A percentile compares a stretch with the other conserved stretches of the same genome.
Conservation (phyloP, 352 stramenopile species). For the Halophytophthora polymorphica region DNA sequence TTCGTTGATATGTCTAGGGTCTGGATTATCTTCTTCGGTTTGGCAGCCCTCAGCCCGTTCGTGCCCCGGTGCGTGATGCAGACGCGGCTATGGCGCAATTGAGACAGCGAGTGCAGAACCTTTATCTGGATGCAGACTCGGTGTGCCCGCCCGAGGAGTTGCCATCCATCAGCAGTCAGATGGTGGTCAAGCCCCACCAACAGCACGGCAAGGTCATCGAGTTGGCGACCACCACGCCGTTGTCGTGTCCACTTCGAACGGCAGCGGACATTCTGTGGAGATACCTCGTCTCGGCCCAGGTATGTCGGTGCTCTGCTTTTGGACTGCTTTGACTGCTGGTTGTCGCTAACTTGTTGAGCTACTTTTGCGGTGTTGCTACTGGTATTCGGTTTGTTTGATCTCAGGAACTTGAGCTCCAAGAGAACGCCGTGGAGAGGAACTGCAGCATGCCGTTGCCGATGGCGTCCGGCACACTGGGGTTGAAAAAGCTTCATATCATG, state of each 20-base stretch:
- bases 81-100: conserved; percentile 22
- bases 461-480: conserved; percentile 2
- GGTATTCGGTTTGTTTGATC: conserved; percentile 7
- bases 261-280: conserved; percentile 17
- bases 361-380: background rate
- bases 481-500: conserved; percentile 32
- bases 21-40: conserved; percentile 10
- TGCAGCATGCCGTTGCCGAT: conserved; percentile 20
- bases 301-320: conserved; percentile 16
- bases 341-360: background rate
- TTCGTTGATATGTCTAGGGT: too few relatives aligned
- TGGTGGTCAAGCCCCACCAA: conserved; percentile 6
- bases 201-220: conserved; percentile 10
- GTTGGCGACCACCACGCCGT: conserved; percentile 13
- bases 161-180: conserved; percentile 8
- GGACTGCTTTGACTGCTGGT: background rate
- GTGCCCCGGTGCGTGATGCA: conserved; percentile 2
- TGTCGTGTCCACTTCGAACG: conserved; percentile 16
- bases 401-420: conserved; percentile 8
- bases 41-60: background rate
- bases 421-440: conserved; percentile 25
- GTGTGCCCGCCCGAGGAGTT: background rate
- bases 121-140: conserved; percentile 10
- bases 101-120: conserved; percentile 15
- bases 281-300: conserved; percentile 18